A percentile compares a stretch with the other conserved stretches of the same genome.
These are phyloP conservation scores for Bothriochloa decipiens DNA, from an alignment of 176 grass and related monocot genomes.

Conservation along the genomic window DNA sequence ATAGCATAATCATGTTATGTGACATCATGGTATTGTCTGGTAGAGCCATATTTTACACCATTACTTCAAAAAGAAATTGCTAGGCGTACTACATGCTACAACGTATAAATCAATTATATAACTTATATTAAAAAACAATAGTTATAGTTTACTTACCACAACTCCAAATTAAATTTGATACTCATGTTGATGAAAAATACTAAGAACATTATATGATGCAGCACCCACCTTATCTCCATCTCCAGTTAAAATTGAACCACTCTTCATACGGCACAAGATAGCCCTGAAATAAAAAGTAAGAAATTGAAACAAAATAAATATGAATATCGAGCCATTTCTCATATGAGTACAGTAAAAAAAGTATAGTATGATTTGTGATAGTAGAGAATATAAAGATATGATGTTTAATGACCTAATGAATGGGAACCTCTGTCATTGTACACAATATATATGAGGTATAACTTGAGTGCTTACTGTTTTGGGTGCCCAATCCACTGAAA, in stretches of 20 bases:
- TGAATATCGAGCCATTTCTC: not conserved
- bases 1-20: too few relatives aligned
- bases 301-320: not conserved
- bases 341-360: not conserved
- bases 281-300: conserved; percentile 56
- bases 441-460: conserved; percentile 24
- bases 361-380: not conserved
- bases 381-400: not conserved
- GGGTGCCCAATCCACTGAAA: conserved; percentile 81
- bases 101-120: not conserved
- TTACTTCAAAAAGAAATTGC: not conserved
- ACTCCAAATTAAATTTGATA: not conserved
- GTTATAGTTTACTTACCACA: too few relatives aligned
- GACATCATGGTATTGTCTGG: too few relatives aligned
- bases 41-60: not conserved
- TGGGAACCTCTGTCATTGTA: not conserved
- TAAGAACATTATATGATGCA: conserved; percentile 29
- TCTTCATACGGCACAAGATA: conserved; percentile 79
- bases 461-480: conserved; percentile 47
- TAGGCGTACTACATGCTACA: not conserved
- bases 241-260: conserved; percentile 80
- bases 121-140: too few relatives aligned
- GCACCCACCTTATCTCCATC: conserved; percentile 77
- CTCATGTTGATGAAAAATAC: conserved; percentile 23
- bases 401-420: conserved; percentile 2